A percentile compares a stretch with the other conserved stretches of the same genome.
phyloP scores from a whole-genome alignment of 176 grass and related monocot species.

The Zizania latifolia region DNA sequence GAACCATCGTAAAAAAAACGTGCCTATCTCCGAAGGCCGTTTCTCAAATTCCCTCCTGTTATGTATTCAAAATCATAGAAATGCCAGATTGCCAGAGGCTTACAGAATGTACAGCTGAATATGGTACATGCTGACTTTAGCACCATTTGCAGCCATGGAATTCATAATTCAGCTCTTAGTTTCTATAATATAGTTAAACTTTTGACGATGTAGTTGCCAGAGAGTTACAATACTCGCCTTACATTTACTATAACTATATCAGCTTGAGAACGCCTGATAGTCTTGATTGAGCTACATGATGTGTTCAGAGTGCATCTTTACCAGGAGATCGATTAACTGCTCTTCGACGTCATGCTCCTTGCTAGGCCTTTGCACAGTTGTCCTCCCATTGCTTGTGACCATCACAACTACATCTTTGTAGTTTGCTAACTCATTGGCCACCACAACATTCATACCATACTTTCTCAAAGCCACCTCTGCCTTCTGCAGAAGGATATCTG shows the following conservation, averaged over 20 bases:
- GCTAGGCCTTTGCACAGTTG: conserved; percentile 19
- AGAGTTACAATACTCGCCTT: background rate
- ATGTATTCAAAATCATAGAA: background rate
- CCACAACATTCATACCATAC: conserved; percentile 67
- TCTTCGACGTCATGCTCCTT: conserved; percentile 49
- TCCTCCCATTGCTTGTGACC: conserved; percentile 41
- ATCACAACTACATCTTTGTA: conserved; percentile 52
- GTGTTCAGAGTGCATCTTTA: conserved; percentile 38
- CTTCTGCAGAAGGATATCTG: conserved; percentile 62
- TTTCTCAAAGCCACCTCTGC: conserved; percentile 63
- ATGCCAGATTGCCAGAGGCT: background rate
- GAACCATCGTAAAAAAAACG: background rate
- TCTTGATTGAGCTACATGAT: background rate
- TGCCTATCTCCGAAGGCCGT: background rate
- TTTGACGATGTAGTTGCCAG: background rate
- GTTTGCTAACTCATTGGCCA: conserved; percentile 55
- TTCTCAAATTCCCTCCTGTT: background rate
- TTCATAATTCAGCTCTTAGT: background rate
- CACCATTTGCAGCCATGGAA: background rate
- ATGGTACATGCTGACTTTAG: background rate
- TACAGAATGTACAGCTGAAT: background rate
- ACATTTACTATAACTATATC: background rate
- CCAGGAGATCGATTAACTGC: conserved; percentile 23
- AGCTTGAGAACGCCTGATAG: background rate
- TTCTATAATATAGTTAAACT: background rate